These are phyloP conservation scores for Ustilago vetiveriae DNA, from an alignment of 1,284 basidiomycete genomes.

Conservation along the genomic window DNA sequence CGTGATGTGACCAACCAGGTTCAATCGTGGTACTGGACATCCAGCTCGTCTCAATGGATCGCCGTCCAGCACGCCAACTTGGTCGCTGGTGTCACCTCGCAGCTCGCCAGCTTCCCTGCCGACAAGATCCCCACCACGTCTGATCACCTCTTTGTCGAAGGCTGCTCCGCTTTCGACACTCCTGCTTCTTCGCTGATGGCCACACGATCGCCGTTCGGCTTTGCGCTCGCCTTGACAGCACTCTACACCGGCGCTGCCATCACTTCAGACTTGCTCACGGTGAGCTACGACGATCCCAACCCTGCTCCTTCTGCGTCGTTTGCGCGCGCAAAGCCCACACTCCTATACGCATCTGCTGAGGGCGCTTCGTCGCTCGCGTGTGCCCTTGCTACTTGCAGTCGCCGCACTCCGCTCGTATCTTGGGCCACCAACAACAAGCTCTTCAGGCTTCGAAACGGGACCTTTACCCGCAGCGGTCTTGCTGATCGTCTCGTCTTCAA, in stretches of 20 bases:
- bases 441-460: constrained; percentile 54
- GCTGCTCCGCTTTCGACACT: constrained; percentile 5
- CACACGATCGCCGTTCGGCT: constrained; percentile 40
- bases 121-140: constrained; percentile 53
- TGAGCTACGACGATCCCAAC: constrained; percentile 44
- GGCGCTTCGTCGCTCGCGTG: constrained; percentile 50
- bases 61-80: constrained; percentile 48
- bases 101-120: constrained; percentile 56
- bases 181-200: constrained; percentile 42
- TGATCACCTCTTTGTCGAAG: constrained; percentile 55
- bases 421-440: constrained; percentile 47
- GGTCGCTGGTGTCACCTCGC: constrained; percentile 54
- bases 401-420: constrained; percentile 26
- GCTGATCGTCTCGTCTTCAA: constrained; percentile 47
- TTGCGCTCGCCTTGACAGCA: constrained; percentile 53
- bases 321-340: constrained; percentile 32
- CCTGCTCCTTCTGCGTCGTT: constrained; percentile 23
- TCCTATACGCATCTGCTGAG: constrained; percentile 52
- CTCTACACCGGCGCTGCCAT: constrained; percentile 63
- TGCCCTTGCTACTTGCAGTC: constrained; percentile 30
- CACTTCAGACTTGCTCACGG: constrained; percentile 32
- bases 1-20: constrained; percentile 27
- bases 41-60: constrained; percentile 44
- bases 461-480: constrained; percentile 29
- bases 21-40: constrained; percentile 54